phyloP scores from a whole-genome alignment of 2,329 filamentous ascomycete genomes.

The Atkinsonella texensis region DNA sequence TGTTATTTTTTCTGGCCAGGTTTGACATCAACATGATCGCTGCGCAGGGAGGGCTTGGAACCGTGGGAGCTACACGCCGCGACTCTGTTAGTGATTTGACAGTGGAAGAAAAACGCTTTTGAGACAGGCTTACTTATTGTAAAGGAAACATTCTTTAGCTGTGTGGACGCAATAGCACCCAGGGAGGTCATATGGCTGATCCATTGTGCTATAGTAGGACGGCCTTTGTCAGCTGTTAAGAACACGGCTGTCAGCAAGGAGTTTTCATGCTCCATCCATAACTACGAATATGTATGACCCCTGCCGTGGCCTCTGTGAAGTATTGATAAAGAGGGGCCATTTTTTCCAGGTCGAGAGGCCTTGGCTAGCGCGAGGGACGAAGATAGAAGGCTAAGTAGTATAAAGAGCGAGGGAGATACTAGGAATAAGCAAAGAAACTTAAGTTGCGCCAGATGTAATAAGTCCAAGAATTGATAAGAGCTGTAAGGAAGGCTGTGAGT shows the following conservation, averaged over 20 bases:
- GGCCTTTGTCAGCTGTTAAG: slow-evolving; percentile 22
- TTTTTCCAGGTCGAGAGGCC: slow-evolving; percentile 8
- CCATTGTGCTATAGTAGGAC: slow-evolving; percentile 19
- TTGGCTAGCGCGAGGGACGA: slow-evolving; percentile 6
- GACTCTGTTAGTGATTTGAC: background rate
- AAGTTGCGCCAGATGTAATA: background rate
- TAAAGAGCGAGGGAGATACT: background rate
- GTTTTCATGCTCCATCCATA: slow-evolving; percentile 15
- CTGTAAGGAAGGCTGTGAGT: background rate
- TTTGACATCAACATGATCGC: slow-evolving; percentile 6
- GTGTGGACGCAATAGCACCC: background rate
- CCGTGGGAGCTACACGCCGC: background rate
- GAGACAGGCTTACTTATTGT: background rate
- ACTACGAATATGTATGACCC: slow-evolving; percentile 19
- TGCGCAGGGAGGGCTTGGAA: background rate
- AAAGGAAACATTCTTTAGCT: background rate
- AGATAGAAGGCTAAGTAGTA: slow-evolving; percentile 13
- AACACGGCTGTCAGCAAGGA: slow-evolving; percentile 8
- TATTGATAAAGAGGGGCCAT: slow-evolving; percentile 7
- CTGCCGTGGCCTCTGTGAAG: slow-evolving; percentile 12
- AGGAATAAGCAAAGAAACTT: background rate
- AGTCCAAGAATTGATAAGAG: background rate
- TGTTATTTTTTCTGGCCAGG: slow-evolving; percentile 10
- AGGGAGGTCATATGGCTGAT: background rate
- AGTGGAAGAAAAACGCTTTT: background rate